phyloP scores from a whole-genome alignment of 2,329 filamentous ascomycete genomes.

The Hypoxylon sp. region DNA sequence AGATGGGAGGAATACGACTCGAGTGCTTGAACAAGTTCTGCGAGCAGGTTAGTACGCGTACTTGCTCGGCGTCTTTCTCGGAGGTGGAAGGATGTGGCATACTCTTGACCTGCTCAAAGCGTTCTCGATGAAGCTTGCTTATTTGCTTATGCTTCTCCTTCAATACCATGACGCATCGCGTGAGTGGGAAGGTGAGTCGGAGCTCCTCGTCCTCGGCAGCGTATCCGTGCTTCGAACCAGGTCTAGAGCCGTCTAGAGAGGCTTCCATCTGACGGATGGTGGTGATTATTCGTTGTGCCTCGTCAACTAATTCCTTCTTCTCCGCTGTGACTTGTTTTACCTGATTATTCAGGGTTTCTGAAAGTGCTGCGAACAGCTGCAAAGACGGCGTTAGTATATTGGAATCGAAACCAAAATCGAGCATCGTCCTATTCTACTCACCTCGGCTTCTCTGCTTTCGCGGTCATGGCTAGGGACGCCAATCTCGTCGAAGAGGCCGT shows the following conservation, averaged over 20 bases:
- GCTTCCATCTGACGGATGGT: slow-evolving; percentile 92
- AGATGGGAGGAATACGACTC: slow-evolving; percentile 97
- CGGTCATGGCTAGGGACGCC: slow-evolving; percentile 94
- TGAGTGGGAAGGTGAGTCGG: slow-evolving; percentile 82
- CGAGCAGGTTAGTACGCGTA: slow-evolving; percentile 15
- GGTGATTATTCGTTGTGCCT: slow-evolving; percentile 84
- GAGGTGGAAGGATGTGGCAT: slow-evolving; percentile 47
- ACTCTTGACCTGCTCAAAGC: slow-evolving; percentile 97
- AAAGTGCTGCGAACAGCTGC: slow-evolving; percentile 89
- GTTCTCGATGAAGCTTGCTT: slow-evolving; percentile 83
- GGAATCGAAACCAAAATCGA: neutral
- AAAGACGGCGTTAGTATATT: slow-evolving; percentile 24
- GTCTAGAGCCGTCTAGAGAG: slow-evolving; percentile 80
- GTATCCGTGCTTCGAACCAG: slow-evolving; percentile 69
- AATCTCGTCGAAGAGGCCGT: slow-evolving; percentile 96
- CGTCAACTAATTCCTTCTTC: slow-evolving; percentile 89
- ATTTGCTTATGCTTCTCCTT: slow-evolving; percentile 88
- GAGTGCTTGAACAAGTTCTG: slow-evolving; percentile 90
- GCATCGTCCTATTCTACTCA: slow-evolving; percentile 52
- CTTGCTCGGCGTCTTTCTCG: neutral
- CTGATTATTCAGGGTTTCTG: slow-evolving; percentile 90
- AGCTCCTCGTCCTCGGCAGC: slow-evolving; percentile 69
- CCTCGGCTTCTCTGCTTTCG: slow-evolving; percentile 88
- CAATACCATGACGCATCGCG: slow-evolving; percentile 77
- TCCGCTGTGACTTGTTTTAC: slow-evolving; percentile 84